A percentile compares a stretch with the other conserved stretches of the same genome.
These are phyloP conservation scores for Beauveria rudraprayagi DNA, from an alignment of 2,329 filamentous ascomycete species.

Conservation along the genomic window DNA sequence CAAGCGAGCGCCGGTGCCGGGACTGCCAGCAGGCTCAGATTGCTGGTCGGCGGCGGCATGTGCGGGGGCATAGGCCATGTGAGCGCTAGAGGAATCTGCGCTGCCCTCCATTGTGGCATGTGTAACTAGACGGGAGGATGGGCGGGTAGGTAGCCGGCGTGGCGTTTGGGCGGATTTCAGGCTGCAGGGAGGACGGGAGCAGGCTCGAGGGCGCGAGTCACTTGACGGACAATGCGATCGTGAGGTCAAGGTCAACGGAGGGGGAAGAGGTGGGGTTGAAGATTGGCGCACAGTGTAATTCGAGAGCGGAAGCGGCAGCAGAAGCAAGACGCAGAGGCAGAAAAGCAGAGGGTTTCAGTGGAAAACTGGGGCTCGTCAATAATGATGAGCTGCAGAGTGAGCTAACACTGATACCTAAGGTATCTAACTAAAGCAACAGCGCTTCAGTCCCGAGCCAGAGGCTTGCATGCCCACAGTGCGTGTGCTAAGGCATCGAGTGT, in stretches of 20 bases:
- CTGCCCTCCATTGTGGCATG: constrained; percentile 5
- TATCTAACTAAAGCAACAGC: too few relatives aligned
- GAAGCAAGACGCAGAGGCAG: neutral
- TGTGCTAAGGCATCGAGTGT: neutral
- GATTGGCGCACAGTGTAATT: neutral
- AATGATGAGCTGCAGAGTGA: neutral
- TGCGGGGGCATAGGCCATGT: constrained; percentile 6
- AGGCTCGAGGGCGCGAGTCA: neutral
- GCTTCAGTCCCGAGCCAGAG: too few relatives aligned
- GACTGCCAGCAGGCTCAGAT: neutral
- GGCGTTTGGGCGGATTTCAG: constrained; percentile 3
- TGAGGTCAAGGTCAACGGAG: neutral
- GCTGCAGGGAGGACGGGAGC: neutral
- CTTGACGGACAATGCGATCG: neutral
- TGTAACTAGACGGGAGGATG: neutral
- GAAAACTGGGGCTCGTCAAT: neutral
- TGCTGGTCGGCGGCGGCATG: neutral
- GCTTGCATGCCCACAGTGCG: neutral
- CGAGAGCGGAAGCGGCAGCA: neutral
- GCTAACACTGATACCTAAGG: too few relatives aligned
- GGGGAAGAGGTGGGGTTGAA: constrained; percentile 6
- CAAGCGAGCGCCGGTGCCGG: constrained; percentile 12
- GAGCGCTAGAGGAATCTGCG: constrained; percentile 9
- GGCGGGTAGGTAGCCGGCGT: neutral
- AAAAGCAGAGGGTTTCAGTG: neutral